Percentiles rank a stretch among this genome's conserved stretches.
phyloP scores from a whole-genome alignment of 768 basidiomycete genomes.

The Podaxis pistillaris region DNA sequence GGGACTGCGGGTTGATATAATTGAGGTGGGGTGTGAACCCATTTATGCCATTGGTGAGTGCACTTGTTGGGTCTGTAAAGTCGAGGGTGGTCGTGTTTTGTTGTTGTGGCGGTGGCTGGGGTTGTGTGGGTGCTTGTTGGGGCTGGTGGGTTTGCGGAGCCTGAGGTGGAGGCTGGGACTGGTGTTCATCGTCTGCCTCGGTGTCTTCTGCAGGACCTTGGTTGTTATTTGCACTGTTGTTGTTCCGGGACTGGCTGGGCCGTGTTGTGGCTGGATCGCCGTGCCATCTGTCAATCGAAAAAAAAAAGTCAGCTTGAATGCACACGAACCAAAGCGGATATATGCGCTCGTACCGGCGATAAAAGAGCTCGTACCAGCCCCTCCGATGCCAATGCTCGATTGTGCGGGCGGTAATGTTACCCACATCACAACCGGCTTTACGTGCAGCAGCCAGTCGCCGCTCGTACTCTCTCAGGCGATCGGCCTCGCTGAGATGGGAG shows the following conservation, averaged over 20 bases:
- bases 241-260: conserved; percentile 37
- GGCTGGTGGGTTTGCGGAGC: conserved; percentile 20
- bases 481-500: conserved; percentile 49
- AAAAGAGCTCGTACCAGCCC: conserved; percentile 78
- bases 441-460: conserved; percentile 65
- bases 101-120: conserved; percentile 16
- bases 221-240: conserved; percentile 26
- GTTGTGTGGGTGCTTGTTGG: conserved; percentile 6
- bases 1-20: conserved; percentile 38
- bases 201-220: conserved; percentile 36
- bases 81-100: conserved; percentile 29
- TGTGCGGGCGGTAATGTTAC: conserved; percentile 69
- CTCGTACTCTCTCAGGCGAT: conserved; percentile 70
- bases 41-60: conserved; percentile 28
- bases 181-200: conserved; percentile 52
- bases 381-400: conserved; percentile 79
- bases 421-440: conserved; percentile 66
- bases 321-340: neutral
- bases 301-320: neutral
- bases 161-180: conserved; percentile 20
- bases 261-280: conserved; percentile 62
- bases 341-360: conserved; percentile 46
- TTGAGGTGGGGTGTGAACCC: conserved; percentile 30
- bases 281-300: conserved; percentile 48
- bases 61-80: conserved; percentile 29